A percentile compares a stretch with the other conserved stretches of the same genome.
Evolutionary conservation across 1,139 yeast species (phyloP).

Genomic region (Hansenula lynferdii): DNA sequence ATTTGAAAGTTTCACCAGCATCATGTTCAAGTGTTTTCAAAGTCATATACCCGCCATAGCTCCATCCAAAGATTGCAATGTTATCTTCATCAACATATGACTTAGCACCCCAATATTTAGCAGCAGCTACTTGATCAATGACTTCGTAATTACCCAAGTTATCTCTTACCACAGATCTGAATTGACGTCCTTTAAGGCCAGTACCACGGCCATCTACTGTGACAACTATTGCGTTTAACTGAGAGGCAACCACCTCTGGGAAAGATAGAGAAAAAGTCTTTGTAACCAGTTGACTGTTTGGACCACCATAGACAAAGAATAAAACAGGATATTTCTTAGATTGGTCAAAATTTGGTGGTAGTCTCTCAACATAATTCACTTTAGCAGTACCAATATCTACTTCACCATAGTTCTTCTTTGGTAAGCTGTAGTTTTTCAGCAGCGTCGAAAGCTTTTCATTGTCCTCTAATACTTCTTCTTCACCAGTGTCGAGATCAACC

Average conservation of each 20-base stretch:
- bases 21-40: conserved; percentile 70
- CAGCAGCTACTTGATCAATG: conserved; percentile 66
- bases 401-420: conserved; percentile 40
- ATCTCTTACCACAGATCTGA: conserved; percentile 61
- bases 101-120: conserved; percentile 49
- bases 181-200: conserved; percentile 58
- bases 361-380: conserved; percentile 56
- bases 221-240: conserved; percentile 66
- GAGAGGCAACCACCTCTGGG: conserved; percentile 63
- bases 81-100: conserved; percentile 52
- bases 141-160: conserved; percentile 66
- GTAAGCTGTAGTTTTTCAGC: conserved; percentile 42
- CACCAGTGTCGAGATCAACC: conserved; percentile 39
- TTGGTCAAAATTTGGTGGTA: conserved; percentile 58
- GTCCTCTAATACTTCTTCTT: conserved; percentile 35
- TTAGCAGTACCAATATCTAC: conserved; percentile 42
- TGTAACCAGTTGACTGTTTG: conserved; percentile 69
- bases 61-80: conserved; percentile 82
- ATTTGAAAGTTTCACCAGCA: conserved; percentile 52
- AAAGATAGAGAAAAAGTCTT: conserved; percentile 51
- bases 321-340: conserved; percentile 55
- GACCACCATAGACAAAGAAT: conserved; percentile 77
- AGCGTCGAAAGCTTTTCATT: conserved; percentile 39
- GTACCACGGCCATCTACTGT: conserved; percentile 86
- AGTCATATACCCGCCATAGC: conserved; percentile 77